Evolutionary conservation across 805 yeast species (phyloP).

Genomic region (Wickerhamomyces canadensis): DNA sequence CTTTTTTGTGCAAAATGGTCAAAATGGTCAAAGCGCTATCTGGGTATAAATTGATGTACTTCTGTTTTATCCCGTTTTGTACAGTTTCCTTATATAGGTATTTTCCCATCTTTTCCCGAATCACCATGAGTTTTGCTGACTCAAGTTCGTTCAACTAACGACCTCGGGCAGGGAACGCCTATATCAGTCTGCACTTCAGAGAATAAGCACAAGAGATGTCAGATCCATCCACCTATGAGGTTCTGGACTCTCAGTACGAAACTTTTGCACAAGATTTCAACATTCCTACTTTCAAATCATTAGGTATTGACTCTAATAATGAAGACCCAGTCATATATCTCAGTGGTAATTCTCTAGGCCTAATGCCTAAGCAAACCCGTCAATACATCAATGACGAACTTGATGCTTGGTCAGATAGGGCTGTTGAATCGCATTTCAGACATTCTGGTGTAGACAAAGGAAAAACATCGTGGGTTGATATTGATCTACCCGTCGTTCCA

Average conservation of each 20-base stretch:
- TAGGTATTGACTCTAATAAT: constrained; percentile 34
- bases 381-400: constrained; percentile 59
- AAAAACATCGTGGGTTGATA: constrained; percentile 73
- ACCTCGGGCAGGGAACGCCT: too few species aligned
- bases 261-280: constrained; percentile 43
- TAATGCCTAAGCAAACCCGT: constrained; percentile 69
- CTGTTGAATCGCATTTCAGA: constrained; percentile 79
- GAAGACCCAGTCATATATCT: constrained; percentile 45
- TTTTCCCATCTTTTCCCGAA: too few species aligned
- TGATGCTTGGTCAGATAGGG: constrained; percentile 76
- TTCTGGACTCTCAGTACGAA: constrained; percentile 20
- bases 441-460: constrained; percentile 45
- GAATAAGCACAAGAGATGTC: too few species aligned
- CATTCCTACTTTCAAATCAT: constrained; percentile 60
- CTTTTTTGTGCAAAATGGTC: too few species aligned
- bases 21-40: too few species aligned
- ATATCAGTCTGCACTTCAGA: too few species aligned
- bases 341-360: constrained; percentile 92
- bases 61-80: not conserved
- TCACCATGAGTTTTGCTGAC: too few species aligned
- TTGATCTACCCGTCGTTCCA: constrained; percentile 72
- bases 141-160: too few species aligned
- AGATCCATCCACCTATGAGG: not conserved
- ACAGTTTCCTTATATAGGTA: not conserved
- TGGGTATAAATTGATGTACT: constrained; percentile 5